Conservation (phyloP, 208 protist genomes). For the Borovskyia barvae region DNA sequence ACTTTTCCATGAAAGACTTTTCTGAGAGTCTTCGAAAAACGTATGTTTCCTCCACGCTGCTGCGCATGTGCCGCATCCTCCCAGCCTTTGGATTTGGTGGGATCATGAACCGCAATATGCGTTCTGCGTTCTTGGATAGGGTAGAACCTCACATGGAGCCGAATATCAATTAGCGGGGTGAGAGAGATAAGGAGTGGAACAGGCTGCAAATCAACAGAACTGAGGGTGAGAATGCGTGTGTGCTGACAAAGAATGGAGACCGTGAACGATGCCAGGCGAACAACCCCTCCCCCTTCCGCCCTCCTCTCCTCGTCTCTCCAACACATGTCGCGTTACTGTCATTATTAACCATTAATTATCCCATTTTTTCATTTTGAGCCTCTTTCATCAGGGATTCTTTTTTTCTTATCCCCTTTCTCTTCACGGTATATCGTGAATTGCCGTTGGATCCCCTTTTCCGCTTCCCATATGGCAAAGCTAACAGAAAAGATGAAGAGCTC, state of each 20-base stretch:
- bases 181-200: no score
- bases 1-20: slow-evolving; percentile 63
- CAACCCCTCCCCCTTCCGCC: no score
- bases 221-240: no score
- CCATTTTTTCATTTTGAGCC: background rate
- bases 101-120: slow-evolving; percentile 84
- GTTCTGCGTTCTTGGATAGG: slow-evolving; percentile 63
- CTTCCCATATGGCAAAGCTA: no score
- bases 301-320: no score
- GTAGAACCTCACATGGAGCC: slow-evolving; percentile 35
- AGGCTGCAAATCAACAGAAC: no score
- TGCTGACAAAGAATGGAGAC: no score
- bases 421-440: background rate
- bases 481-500: no score
- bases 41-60: slow-evolving; percentile 69
- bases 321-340: no score
- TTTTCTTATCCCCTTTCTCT: background rate
- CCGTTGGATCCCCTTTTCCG: background rate
- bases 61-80: slow-evolving; percentile 83
- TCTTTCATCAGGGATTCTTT: background rate
- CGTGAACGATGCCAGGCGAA: no score
- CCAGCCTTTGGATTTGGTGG: slow-evolving; percentile 80
- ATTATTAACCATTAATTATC: background rate
- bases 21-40: slow-evolving; percentile 54
- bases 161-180: no score